These are phyloP conservation scores for Leucoagaricus sp. DNA, from an alignment of 1,284 basidiomycete species.

Conservation along the genomic window DNA sequence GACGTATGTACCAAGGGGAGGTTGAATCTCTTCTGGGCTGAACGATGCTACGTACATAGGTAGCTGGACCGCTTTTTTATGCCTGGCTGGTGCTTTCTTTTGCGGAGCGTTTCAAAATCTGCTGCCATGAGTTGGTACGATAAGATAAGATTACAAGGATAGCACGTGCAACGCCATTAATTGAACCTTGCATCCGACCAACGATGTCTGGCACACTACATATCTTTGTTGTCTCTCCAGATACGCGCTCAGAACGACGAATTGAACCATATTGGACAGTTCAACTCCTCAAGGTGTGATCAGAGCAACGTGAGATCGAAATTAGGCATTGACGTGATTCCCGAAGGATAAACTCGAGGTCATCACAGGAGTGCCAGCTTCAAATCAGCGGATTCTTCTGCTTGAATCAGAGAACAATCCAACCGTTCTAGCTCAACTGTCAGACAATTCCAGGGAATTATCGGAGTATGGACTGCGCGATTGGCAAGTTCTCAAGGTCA, in stretches of 20 bases:
- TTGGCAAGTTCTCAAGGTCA: constrained; percentile 75
- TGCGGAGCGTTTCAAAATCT: no score
- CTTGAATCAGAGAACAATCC: constrained; percentile 60
- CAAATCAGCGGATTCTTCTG: constrained; percentile 70
- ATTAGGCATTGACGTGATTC: constrained; percentile 3
- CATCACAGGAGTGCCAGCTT: constrained; percentile 86
- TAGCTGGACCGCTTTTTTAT: no score
- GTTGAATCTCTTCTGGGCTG: no score
- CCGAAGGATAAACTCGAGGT: constrained; percentile 80
- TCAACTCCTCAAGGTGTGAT: constrained; percentile 73
- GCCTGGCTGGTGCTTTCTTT: no score
- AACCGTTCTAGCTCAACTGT: constrained; percentile 53
- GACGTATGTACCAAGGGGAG: no score
- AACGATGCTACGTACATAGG: no score
- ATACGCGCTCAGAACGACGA: constrained; percentile 85
- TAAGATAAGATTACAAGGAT: constrained; percentile 9
- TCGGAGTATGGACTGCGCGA: constrained; percentile 74
- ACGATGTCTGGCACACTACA: constrained; percentile 52
- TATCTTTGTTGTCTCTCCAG: constrained; percentile 81
- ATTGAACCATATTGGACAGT: constrained; percentile 77
- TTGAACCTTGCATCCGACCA: background rate
- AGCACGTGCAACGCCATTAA: background rate
- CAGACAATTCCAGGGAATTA: constrained; percentile 68
- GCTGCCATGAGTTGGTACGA: background rate
- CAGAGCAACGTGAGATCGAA: constrained; percentile 6